These are phyloP conservation scores for Lipomyces sp. DNA, from an alignment of 805 yeast genomes.

Conservation along the genomic window DNA sequence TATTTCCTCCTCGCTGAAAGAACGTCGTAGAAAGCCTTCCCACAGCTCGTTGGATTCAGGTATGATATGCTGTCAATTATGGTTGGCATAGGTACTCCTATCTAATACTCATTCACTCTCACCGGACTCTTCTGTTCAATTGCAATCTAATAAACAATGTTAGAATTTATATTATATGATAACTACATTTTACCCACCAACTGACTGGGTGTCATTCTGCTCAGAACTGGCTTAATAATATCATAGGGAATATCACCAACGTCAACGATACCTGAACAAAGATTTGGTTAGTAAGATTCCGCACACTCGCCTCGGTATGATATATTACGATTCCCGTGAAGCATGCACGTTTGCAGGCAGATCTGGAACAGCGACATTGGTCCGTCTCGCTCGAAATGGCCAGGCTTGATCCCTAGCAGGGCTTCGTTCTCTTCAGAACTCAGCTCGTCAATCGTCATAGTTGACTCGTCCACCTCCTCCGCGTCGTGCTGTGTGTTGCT, in stretches of 20 bases:
- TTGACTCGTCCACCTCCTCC: slow-evolving; percentile 4
- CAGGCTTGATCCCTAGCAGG: background rate
- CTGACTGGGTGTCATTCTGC: slow-evolving; percentile 44
- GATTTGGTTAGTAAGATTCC: background rate
- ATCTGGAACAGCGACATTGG: slow-evolving; percentile 32
- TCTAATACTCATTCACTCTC: slow-evolving; percentile 4
- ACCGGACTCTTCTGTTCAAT: slow-evolving; percentile 36
- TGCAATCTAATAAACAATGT: slow-evolving; percentile 6
- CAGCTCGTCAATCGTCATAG: slow-evolving; percentile 6
- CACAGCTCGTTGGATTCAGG: slow-evolving; percentile 45
- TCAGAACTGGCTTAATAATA: slow-evolving; percentile 47
- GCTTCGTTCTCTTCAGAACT: slow-evolving; percentile 8
- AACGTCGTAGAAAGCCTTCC: slow-evolving; percentile 42
- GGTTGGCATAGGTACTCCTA: background rate
- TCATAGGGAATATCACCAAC: slow-evolving; percentile 49
- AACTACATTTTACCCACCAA: slow-evolving; percentile 33
- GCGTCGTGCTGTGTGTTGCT: background rate
- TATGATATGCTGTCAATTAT: slow-evolving; percentile 38
- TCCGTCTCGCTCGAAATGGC: background rate
- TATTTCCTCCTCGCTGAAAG: slow-evolving; percentile 44
- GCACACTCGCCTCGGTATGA: background rate
- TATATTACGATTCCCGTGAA: slow-evolving; percentile 39
- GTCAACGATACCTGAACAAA: slow-evolving; percentile 43
- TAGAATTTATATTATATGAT: background rate
- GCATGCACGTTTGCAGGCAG: slow-evolving; percentile 38